These are phyloP conservation scores for Stagonosporopsis tanaceti DNA, from an alignment of 2,329 filamentous ascomycete species.

Conservation along the genomic window DNA sequence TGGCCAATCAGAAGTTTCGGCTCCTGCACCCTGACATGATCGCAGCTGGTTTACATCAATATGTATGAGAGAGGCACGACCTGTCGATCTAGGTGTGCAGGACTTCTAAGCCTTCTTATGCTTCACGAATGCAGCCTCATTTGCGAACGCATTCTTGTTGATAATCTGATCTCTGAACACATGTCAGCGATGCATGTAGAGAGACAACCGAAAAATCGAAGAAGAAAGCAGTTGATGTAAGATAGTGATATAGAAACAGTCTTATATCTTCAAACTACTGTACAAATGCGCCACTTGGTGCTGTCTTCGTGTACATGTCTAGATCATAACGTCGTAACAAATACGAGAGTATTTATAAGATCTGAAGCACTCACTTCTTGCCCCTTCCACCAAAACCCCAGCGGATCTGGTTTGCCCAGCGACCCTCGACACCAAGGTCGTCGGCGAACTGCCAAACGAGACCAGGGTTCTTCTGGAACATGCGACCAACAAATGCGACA, in stretches of 20 bases:
- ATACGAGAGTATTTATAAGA: neutral
- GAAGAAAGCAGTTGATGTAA: neutral
- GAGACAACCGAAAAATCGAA: neutral
- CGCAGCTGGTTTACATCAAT: neutral
- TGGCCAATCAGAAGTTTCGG: constrained; percentile 11
- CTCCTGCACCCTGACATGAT: neutral
- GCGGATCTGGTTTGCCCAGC: constrained; percentile 76
- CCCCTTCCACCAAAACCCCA: constrained; percentile 64
- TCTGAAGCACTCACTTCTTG: constrained; percentile 41
- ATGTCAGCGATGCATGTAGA: constrained; percentile 9
- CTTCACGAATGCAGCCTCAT: constrained; percentile 33
- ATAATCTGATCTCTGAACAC: constrained; percentile 26
- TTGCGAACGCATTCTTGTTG: constrained; percentile 34
- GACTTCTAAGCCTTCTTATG: constrained; percentile 23
- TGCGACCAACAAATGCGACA: constrained; percentile 75
- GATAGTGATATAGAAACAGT: neutral
- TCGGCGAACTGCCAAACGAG: constrained; percentile 77
- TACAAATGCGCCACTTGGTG: neutral
- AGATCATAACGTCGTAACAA: neutral
- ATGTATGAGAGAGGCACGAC: no score
- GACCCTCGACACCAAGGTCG: constrained; percentile 73
- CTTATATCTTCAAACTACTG: neutral
- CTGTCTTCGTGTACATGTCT: neutral
- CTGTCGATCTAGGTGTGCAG: neutral
- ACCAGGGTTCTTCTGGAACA: constrained; percentile 83